A percentile compares a stretch with the other conserved stretches of the same genome.
These are phyloP conservation scores for Nemophila menziesii DNA, from an alignment of 257 asterid genomes.

Conservation along the genomic window DNA sequence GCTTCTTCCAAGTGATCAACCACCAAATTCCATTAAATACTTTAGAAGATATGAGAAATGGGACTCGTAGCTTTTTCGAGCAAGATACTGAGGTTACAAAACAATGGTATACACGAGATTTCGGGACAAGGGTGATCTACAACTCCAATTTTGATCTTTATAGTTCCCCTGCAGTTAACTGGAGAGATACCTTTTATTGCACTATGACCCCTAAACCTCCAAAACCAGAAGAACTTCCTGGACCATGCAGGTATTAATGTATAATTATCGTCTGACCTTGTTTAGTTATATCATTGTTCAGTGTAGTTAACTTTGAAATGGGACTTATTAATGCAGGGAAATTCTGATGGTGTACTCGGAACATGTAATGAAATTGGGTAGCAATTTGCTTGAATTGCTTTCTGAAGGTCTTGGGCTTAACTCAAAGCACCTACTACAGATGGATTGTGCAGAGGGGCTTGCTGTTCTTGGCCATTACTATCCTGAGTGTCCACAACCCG, in stretches of 20 bases:
- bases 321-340: slow-evolving; percentile 6
- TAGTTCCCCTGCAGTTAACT: slow-evolving; percentile 24
- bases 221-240: slow-evolving; percentile 35
- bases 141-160: slow-evolving; percentile 24
- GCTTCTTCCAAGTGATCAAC: no score
- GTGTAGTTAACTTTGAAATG: no score
- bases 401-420: no score
- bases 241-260: no score
- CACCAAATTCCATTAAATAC: no score
- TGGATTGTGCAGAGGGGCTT: no score
- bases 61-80: slow-evolving; percentile 13
- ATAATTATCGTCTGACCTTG: not conserved
- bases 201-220: no score
- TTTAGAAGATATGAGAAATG: slow-evolving; percentile 10
- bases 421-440: no score
- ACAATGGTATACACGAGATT: slow-evolving; percentile 20
- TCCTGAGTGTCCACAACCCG: slow-evolving; percentile 16
- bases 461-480: slow-evolving; percentile 15
- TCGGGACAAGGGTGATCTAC: not conserved
- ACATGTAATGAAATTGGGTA: no score
- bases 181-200: slow-evolving; percentile 30
- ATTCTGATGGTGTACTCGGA: slow-evolving; percentile 8
- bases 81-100: slow-evolving; percentile 19
- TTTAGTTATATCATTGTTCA: not conserved
- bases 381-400: no score